Conservation (phyloP, 768 basidiomycete species). For the Termitomyces sp. region DNA sequence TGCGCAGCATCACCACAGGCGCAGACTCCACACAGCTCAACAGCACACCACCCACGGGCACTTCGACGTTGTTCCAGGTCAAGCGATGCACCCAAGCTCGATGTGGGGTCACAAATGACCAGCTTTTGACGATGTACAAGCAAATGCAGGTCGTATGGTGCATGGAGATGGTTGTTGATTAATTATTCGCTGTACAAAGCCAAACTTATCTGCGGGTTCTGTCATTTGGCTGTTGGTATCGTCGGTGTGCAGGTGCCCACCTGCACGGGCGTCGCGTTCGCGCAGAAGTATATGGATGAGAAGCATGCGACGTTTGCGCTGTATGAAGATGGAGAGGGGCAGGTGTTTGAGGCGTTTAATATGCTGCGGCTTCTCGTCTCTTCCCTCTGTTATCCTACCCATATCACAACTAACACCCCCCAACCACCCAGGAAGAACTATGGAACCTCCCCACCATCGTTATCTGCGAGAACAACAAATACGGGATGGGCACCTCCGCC, state of each 20-base stretch:
- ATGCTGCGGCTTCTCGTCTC: too few species aligned
- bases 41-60: slow-evolving; percentile 45
- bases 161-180: slow-evolving; percentile 98
- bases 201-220: slow-evolving; percentile 96
- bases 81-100: slow-evolving; percentile 78
- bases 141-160: slow-evolving; percentile 90
- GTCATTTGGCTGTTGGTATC: slow-evolving; percentile 98
- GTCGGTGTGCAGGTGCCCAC: too few species aligned
- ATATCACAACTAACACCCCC: too few species aligned
- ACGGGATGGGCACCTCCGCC: slow-evolving; percentile 98
- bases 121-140: slow-evolving; percentile 85
- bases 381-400: too few species aligned
- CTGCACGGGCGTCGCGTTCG: slow-evolving; percentile 92
- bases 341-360: slow-evolving; percentile 98
- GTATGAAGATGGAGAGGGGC: slow-evolving; percentile 98
- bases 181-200: slow-evolving; percentile 97
- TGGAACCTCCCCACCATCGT: slow-evolving; percentile 98
- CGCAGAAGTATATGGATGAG: slow-evolving; percentile 80
- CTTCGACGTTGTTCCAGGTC: slow-evolving; percentile 66
- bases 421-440: slow-evolving; percentile 75
- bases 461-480: slow-evolving; percentile 99
- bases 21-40: slow-evolving; percentile 76
- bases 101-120: slow-evolving; percentile 81
- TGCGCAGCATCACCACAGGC: slow-evolving; percentile 62
- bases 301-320: slow-evolving; percentile 85